phyloP scores from a whole-genome alignment of 805 yeast species.

The Myxozyma nipponensis region DNA sequence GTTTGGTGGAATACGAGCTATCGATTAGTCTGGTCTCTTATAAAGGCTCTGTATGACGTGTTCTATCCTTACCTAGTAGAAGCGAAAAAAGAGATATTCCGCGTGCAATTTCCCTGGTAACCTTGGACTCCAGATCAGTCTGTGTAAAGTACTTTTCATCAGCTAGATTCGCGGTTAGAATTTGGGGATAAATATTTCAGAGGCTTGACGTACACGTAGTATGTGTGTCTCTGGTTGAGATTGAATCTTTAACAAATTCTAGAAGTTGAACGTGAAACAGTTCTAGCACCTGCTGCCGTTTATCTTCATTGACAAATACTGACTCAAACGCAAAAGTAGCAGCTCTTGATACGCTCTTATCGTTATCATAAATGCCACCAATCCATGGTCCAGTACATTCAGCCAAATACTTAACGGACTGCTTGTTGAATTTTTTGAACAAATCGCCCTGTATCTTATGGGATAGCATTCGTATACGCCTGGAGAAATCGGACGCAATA shows the following conservation, averaged over 20 bases:
- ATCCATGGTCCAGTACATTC: conserved; percentile 73
- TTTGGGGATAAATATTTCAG: neutral
- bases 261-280: conserved; percentile 56
- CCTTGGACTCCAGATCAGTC: conserved; percentile 14
- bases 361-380: conserved; percentile 67
- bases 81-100: conserved; percentile 16
- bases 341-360: conserved; percentile 52
- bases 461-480: conserved; percentile 55
- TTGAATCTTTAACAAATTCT: conserved; percentile 49
- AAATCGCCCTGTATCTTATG: conserved; percentile 63
- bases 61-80: conserved; percentile 19
- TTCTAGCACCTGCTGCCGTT: conserved; percentile 56
- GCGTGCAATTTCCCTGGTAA: conserved; percentile 17
- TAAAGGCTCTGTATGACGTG: neutral
- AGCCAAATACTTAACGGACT: conserved; percentile 60
- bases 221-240: conserved; percentile 33
- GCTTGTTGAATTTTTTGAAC: conserved; percentile 51
- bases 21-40: neutral
- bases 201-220: conserved; percentile 8
- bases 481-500: conserved; percentile 66
- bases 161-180: neutral
- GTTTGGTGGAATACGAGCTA: conserved; percentile 10
- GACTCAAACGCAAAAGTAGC: conserved; percentile 47
- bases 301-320: conserved; percentile 56
- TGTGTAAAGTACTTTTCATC: conserved; percentile 24